Evolutionary conservation across 2,329 filamentous ascomycete genomes (phyloP).

Genomic region (Neonectria neomacrospora): DNA sequence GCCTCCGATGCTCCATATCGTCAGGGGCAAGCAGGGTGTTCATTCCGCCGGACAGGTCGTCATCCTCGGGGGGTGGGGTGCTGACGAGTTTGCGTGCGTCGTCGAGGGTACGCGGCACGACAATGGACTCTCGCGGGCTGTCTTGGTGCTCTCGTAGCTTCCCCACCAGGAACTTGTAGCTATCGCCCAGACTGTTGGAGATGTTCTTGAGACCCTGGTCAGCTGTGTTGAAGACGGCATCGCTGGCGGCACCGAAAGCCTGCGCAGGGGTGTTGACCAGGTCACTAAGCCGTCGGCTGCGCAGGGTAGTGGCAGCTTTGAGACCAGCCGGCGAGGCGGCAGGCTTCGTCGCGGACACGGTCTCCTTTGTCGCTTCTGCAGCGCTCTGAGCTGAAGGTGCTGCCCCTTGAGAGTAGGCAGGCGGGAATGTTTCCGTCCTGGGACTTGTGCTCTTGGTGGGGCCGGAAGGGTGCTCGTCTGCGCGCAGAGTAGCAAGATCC

Average conservation of each 20-base stretch:
- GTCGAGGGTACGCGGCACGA: conserved; percentile 88
- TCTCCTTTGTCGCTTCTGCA: conserved; percentile 48
- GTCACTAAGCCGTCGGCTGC: conserved; percentile 83
- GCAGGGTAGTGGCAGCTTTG: conserved; percentile 60
- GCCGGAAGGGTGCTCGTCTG: conserved; percentile 78
- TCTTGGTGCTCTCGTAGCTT: conserved; percentile 80
- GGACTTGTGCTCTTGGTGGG: conserved; percentile 67
- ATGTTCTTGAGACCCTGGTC: conserved; percentile 95
- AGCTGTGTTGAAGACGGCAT: conserved; percentile 86
- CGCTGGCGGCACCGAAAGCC: conserved; percentile 83
- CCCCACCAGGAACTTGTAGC: conserved; percentile 92
- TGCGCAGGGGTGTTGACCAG: conserved; percentile 86
- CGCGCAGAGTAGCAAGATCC: conserved; percentile 87
- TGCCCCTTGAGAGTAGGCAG: conserved; percentile 62
- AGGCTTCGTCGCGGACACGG: conserved; percentile 50
- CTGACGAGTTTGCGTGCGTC: conserved; percentile 91
- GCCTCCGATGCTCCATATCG: conserved; percentile 48
- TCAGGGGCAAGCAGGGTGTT: conserved; percentile 61
- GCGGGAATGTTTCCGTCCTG: conserved; percentile 66
- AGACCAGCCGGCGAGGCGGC: conserved; percentile 55
- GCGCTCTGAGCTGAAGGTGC: conserved; percentile 49
- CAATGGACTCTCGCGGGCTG: conserved; percentile 56
- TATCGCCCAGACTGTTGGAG: conserved; percentile 87
- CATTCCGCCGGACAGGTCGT: conserved; percentile 69
- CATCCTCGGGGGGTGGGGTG: conserved; percentile 72